Percentiles rank a stretch among this genome's conserved stretches.
phyloP scores from a whole-genome alignment of 2,329 filamentous ascomycete species.

The Paecilomyces formosus region DNA sequence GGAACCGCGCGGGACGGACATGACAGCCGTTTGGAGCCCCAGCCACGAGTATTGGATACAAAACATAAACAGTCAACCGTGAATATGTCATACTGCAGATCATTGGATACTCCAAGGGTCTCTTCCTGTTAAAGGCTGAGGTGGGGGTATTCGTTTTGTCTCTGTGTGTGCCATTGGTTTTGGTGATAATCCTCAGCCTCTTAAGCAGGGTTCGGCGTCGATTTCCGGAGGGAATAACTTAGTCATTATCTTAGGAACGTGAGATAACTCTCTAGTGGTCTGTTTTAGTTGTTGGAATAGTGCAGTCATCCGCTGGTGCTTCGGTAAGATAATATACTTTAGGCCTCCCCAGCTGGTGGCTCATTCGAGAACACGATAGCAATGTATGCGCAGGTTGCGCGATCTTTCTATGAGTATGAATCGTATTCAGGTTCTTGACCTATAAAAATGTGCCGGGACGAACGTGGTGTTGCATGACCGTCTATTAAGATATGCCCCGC shows the following conservation, averaged over 20 bases:
- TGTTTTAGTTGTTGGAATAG: not conserved
- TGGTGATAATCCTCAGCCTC: not conserved
- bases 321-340: not conserved
- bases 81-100: not conserved
- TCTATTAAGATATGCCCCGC: not conserved
- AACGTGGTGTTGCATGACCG: not conserved
- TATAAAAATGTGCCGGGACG: not conserved
- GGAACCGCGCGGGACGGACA: not conserved
- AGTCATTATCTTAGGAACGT: not conserved
- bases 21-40: not conserved
- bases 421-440: not conserved
- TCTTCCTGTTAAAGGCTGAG: not conserved
- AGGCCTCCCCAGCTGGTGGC: not conserved
- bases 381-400: not conserved
- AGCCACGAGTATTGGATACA: not conserved
- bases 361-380: not conserved
- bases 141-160: not conserved
- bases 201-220: not conserved
- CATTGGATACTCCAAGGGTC: not conserved
- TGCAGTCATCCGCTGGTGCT: not conserved
- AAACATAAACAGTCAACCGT: not conserved
- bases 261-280: not conserved
- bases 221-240: not conserved
- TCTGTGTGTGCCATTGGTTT: not conserved
- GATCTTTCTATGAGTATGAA: not conserved